Conservation (phyloP, 768 basidiomycete genomes). For the Myochromella boudieri region DNA sequence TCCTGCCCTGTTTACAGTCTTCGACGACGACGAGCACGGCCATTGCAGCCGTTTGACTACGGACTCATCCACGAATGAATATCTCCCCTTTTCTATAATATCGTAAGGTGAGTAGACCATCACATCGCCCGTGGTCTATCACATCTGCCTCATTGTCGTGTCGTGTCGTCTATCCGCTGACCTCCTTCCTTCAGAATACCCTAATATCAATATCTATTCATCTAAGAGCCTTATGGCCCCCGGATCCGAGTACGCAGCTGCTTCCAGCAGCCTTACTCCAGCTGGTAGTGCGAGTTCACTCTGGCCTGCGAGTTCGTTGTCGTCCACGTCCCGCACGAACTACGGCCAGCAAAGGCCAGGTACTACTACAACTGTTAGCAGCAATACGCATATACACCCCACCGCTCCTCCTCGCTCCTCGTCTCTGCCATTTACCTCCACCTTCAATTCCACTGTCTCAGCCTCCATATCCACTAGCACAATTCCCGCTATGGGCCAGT, state of each 20-base stretch:
- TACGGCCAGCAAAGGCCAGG: conserved; percentile 38
- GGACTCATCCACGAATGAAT: too few species aligned
- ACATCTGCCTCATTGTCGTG: conserved; percentile 18
- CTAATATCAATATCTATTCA: conserved; percentile 19
- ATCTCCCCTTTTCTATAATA: too few species aligned
- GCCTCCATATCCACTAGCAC: too few species aligned
- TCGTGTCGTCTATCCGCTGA: conserved; percentile 21
- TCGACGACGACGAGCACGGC: too few species aligned
- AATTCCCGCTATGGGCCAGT: conserved; percentile 43
- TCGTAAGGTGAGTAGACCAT: conserved; percentile 2
- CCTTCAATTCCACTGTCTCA: too few species aligned
- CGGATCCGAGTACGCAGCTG: conserved; percentile 23
- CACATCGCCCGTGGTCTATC: conserved; percentile 7
- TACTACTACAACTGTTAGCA: too few species aligned
- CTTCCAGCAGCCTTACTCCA: too few species aligned
- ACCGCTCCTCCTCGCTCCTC: conserved; percentile 18
- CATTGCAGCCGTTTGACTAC: too few species aligned
- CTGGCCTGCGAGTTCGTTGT: conserved; percentile 39
- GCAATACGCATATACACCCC: conserved; percentile 7
- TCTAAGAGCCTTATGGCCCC: conserved; percentile 19
- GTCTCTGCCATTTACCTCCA: conserved; percentile 17
- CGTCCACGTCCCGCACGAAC: conserved; percentile 28
- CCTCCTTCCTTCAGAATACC: conserved; percentile 16
- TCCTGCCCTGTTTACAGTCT: too few species aligned
- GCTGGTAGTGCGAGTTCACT: too few species aligned